phyloP scores from a whole-genome alignment of 208 protist genomes.

The Crithidia sp. region DNA sequence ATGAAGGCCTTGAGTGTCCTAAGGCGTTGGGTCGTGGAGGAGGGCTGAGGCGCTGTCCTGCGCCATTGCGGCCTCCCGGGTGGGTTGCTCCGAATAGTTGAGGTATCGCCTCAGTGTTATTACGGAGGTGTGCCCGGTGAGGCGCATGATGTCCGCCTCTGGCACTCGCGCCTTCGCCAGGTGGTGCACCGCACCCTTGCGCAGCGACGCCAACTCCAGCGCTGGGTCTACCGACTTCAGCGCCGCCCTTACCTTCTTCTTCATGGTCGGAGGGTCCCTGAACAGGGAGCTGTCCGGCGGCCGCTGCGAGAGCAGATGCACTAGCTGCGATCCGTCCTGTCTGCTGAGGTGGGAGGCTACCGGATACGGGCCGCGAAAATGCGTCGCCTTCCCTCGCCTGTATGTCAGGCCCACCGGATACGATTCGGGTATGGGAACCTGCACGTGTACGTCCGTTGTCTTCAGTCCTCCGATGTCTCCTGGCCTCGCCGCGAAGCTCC shows the following conservation, averaged over 20 bases:
- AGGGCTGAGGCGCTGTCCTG: slow-evolving; percentile 18
- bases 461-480: neutral
- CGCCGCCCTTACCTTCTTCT: slow-evolving; percentile 4
- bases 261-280: neutral
- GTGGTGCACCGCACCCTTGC: slow-evolving; percentile 14
- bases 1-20: neutral
- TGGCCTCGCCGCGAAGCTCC: neutral
- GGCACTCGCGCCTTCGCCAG: slow-evolving; percentile 1
- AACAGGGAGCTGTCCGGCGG: neutral
- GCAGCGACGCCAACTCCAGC: slow-evolving; percentile 1
- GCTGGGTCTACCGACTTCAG: neutral
- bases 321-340: neutral
- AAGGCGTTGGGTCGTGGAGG: slow-evolving; percentile 2
- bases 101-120: slow-evolving; percentile 13
- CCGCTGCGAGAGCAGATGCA: neutral
- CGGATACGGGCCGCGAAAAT: neutral
- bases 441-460: neutral
- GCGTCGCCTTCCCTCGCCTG: slow-evolving; percentile 1
- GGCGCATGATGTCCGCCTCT: slow-evolving; percentile 11
- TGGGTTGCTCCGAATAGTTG: slow-evolving; percentile 15
- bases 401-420: slow-evolving; percentile 2
- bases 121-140: slow-evolving; percentile 13
- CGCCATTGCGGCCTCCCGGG: slow-evolving; percentile 13
- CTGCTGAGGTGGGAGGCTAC: neutral
- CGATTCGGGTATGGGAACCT: neutral